Conservation (phyloP, 441 rosid genomes). For the Pelargonium hybrid region DNA sequence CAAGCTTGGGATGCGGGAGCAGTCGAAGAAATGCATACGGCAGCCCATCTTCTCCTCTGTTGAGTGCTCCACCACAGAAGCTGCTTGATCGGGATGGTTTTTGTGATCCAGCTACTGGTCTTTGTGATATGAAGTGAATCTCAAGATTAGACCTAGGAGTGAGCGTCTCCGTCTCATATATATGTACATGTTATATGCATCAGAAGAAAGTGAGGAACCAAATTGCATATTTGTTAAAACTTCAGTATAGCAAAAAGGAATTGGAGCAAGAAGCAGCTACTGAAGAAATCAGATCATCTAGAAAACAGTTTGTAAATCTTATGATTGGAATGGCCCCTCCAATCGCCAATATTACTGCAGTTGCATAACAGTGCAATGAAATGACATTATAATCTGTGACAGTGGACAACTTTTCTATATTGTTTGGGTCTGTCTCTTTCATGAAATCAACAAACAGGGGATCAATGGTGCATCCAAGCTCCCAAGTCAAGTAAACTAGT, state of each 20-base stretch:
- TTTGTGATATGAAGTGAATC: conserved; percentile 49
- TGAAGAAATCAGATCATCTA: too few species aligned
- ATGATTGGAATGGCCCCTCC: too few species aligned
- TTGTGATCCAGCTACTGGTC: conserved; percentile 59
- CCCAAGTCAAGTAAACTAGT: conserved; percentile 31
- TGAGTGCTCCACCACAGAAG: conserved; percentile 75
- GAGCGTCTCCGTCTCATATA: not conserved
- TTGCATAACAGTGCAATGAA: too few species aligned
- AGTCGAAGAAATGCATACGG: conserved; percentile 78
- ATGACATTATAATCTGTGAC: too few species aligned
- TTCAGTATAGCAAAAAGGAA: too few species aligned
- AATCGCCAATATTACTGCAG: too few species aligned
- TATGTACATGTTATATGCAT: not conserved
- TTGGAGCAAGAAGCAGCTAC: too few species aligned
- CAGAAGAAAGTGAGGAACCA: not conserved
- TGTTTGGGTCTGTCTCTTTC: not conserved
- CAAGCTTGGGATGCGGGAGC: conserved; percentile 78
- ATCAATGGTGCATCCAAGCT: conserved; percentile 14
- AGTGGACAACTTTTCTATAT: too few species aligned
- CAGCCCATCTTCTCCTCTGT: conserved; percentile 73
- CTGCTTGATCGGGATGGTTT: conserved; percentile 79
- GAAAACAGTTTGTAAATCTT: too few species aligned
- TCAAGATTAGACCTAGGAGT: not conserved
- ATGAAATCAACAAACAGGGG: conserved; percentile 17
- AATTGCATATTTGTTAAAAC: too few species aligned